Base-by-base conservation (phyloP, 2,329 filamentous ascomycete species). In the Neofusicoccum umdonicola region DNA sequence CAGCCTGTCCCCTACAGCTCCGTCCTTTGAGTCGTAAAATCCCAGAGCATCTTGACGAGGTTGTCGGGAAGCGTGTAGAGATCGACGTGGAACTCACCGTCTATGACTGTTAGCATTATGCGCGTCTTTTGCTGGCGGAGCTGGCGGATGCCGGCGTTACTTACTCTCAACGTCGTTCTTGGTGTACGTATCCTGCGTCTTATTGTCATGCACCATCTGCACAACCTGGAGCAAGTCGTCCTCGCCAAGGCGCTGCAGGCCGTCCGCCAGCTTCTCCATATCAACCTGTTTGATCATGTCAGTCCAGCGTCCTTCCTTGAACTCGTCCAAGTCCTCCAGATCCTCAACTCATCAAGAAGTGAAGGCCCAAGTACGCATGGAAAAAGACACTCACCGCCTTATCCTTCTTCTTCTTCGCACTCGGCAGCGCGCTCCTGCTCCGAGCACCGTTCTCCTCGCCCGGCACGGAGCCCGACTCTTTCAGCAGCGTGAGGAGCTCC, bases 171-270 rank as follows among this genome's bases (percentile, higher is more conserved):
- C 87, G 78, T 99, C 96, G 72, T 97, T 98, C 82, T 96, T 93
- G 57, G 94, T 96, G 80, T 97, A 98, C 1, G 94, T 97, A 68
- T 97, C 93, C 5, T 92, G 87, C 1, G 87, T 89, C 84, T 98
- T 98, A 81, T 97, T 92, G 80, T 99, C 95, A 78, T 98, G 95
- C 67, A 99, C 94, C 87, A 99, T 90, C 81, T 98, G 94, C 67
- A 99, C 96, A 27, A 98, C 92, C 71, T 95, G 91, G 67, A 99
- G 83, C 47, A 99, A 82, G 73, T 98, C 94, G 70, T 99, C 95
- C 81, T 99, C 95, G 68, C 87, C 86, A 31, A 99, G 87, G 82
- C 92, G 93, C 76, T 94, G 88, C 65, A 99, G 83, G 0, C 90
- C 93, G 66, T 98, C 93, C 37, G 94, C 95, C 71, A 99, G 87